Percentiles rank a stretch among this genome's conserved stretches.
phyloP scores from a whole-genome alignment of 2,329 filamentous ascomycete genomes.

The Macrophomina pseudophaseolina region DNA sequence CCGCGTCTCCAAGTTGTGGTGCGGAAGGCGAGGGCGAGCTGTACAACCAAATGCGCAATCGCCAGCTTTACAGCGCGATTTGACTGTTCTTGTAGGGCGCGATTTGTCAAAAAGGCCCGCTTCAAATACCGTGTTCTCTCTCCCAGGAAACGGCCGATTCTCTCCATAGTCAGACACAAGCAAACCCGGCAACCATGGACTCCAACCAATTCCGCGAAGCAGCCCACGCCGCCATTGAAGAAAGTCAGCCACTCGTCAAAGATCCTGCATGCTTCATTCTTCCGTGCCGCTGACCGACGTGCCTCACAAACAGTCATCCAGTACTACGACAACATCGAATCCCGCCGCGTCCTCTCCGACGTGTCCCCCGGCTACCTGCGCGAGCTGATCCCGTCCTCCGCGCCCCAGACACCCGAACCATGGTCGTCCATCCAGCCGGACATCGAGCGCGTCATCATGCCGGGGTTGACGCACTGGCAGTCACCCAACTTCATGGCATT shows the following conservation, averaged over 20 bases:
- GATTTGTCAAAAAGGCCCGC: background rate
- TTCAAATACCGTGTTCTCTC: background rate
- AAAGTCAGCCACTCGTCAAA: slow-evolving; percentile 61
- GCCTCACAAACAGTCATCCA: slow-evolving; percentile 66
- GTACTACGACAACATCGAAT: slow-evolving; percentile 78
- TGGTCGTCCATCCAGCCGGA: slow-evolving; percentile 84
- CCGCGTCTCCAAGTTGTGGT: background rate
- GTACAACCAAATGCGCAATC: background rate
- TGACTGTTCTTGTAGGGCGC: background rate
- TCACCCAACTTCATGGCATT: slow-evolving; percentile 95
- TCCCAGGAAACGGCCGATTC: background rate
- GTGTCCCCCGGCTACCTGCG: slow-evolving; percentile 86
- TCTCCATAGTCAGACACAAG: background rate
- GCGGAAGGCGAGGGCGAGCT: slow-evolving; percentile 8
- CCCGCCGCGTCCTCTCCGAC: slow-evolving; percentile 73
- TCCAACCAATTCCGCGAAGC: slow-evolving; percentile 77
- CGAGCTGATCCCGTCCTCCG: slow-evolving; percentile 72
- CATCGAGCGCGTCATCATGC: slow-evolving; percentile 84
- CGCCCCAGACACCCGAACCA: slow-evolving; percentile 69
- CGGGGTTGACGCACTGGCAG: slow-evolving; percentile 93
- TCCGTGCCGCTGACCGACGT: background rate
- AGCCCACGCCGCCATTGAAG: slow-evolving; percentile 78
- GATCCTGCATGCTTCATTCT: background rate
- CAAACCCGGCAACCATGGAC: slow-evolving; percentile 64
- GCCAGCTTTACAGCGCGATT: no score